Percentiles rank a stretch among this genome's conserved stretches.
These are phyloP conservation scores for Aspergillus sojae DNA, from an alignment of 2,329 filamentous ascomycete species.

Conservation along the genomic window DNA sequence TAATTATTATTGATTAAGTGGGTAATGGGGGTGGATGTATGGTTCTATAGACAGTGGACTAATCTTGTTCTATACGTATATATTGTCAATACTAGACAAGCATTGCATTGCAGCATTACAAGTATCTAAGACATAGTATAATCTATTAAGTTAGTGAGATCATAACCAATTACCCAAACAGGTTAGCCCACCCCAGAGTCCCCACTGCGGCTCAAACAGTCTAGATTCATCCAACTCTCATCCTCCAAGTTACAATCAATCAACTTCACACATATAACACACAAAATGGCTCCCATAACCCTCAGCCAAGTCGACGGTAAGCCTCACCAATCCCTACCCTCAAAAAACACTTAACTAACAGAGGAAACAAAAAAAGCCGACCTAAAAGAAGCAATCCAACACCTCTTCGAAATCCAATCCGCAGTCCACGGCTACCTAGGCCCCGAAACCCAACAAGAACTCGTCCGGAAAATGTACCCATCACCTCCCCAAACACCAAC, in stretches of 20 bases:
- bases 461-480: conserved; percentile 60
- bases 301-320: conserved; percentile 40
- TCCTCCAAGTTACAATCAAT: background rate
- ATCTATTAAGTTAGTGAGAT: no score
- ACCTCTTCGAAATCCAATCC: conserved; percentile 64
- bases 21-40: background rate
- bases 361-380: conserved; percentile 44
- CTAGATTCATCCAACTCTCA: background rate
- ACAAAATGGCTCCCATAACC: conserved; percentile 38
- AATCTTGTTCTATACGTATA: conserved; percentile 17
- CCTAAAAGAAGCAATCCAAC: conserved; percentile 63
- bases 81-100: conserved; percentile 1
- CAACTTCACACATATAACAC: no score
- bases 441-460: conserved; percentile 57
- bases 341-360: background rate
- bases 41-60: conserved; percentile 7
- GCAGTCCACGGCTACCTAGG: conserved; percentile 62
- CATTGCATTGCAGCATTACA: background rate
- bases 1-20: conserved; percentile 22
- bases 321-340: conserved; percentile 3
- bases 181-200: background rate
- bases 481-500: no score
- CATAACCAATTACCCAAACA: background rate
- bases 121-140: no score
- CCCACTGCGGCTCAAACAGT: background rate